phyloP scores from a whole-genome alignment of 495 filamentous ascomycete species.

The Talaromyces borbonicus region DNA sequence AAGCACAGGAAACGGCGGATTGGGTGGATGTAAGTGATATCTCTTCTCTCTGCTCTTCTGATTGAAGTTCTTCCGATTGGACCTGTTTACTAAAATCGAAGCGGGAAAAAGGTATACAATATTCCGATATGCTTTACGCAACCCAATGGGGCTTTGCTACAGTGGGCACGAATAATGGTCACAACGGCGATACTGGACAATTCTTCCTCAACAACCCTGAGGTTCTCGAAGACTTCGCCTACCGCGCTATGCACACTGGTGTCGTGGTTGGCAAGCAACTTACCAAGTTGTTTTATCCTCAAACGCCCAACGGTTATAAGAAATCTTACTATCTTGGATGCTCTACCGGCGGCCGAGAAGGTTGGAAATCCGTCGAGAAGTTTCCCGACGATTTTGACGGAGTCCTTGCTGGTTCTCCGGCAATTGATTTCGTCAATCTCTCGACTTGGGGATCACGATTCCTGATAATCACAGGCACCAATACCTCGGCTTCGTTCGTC shows the following conservation, averaged over 20 bases:
- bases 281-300: slow-evolving; percentile 8
- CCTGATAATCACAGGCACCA: slow-evolving; percentile 25
- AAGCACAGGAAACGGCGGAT: background rate
- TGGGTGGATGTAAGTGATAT: background rate
- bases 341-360: slow-evolving; percentile 35
- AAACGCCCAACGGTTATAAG: background rate
- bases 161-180: background rate
- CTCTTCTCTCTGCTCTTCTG: too few species aligned
- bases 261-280: slow-evolving; percentile 7
- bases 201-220: background rate
- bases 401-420: slow-evolving; percentile 40
- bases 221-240: background rate
- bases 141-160: slow-evolving; percentile 1
- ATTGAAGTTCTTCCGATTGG: too few species aligned
- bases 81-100: too few species aligned
- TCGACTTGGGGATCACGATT: slow-evolving; percentile 27
- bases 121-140: background rate
- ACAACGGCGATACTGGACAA: background rate
- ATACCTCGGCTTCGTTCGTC: slow-evolving; percentile 33
- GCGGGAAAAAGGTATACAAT: background rate
- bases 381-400: slow-evolving; percentile 46
- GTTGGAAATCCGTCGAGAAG: slow-evolving; percentile 24
- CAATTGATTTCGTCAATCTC: slow-evolving; percentile 28
- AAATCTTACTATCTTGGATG: slow-evolving; percentile 38
- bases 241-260: background rate